Conservation (phyloP, 768 basidiomycete species). For the Lentinula boryana region DNA sequence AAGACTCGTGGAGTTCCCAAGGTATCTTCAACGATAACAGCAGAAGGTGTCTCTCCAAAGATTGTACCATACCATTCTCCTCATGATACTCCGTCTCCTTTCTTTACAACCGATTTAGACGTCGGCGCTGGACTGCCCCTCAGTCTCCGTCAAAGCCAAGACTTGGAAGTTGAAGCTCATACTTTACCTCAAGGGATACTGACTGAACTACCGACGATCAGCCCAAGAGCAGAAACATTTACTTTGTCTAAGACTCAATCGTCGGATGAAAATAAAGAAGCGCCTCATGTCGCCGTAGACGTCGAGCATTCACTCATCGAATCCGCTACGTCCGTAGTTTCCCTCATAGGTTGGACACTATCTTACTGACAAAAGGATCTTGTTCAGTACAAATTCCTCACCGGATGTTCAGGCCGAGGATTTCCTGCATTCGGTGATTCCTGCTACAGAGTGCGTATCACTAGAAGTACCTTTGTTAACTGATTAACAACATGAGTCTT, state of each 20-base stretch:
- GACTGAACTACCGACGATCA: neutral
- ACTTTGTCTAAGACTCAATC: neutral
- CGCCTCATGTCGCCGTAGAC: neutral
- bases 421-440: neutral
- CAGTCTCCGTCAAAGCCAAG: neutral
- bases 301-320: neutral
- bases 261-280: neutral
- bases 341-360: too few relatives aligned
- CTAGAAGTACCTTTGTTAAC: neutral
- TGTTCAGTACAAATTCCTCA: neutral
- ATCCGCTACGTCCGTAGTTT: neutral
- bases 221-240: neutral
- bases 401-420: neutral
- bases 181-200: too few relatives aligned
- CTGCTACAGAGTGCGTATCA: neutral
- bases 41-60: neutral
- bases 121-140: neutral
- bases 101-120: too few relatives aligned
- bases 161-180: neutral
- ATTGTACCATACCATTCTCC: neutral
- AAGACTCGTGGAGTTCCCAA: slow-evolving; percentile 15
- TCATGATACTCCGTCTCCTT: neutral
- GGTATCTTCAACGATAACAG: neutral
- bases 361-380: neutral
- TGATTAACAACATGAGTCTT: neutral